These are phyloP conservation scores for Blumeria hordei DNA, from an alignment of 2,329 filamentous ascomycete genomes.

Conservation along the genomic window DNA sequence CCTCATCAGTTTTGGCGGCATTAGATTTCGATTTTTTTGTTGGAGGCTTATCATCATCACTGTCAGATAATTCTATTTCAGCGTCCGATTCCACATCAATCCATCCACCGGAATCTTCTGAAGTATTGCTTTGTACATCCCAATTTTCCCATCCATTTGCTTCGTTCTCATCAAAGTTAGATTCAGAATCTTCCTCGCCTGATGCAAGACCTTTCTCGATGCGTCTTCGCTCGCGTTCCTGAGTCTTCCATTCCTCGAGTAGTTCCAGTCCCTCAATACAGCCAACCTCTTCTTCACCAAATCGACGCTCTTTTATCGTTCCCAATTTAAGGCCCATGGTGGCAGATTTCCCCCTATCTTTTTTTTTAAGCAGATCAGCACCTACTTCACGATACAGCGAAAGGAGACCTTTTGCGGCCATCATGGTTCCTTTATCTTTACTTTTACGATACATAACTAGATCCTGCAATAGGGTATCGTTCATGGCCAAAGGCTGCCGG, in stretches of 20 bases:
- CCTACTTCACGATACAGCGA: slow-evolving; percentile 80
- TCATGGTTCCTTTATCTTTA: slow-evolving; percentile 97
- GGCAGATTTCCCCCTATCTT: slow-evolving; percentile 77
- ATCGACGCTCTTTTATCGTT: slow-evolving; percentile 51
- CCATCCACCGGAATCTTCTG: slow-evolving; percentile 64
- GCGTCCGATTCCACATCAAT: slow-evolving; percentile 70
- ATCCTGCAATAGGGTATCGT: slow-evolving; percentile 83
- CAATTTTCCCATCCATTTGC: slow-evolving; percentile 12
- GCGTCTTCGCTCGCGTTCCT: slow-evolving; percentile 52
- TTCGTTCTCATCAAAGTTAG: slow-evolving; percentile 20
- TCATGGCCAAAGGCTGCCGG: slow-evolving; percentile 88
- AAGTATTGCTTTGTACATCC: slow-evolving; percentile 23
- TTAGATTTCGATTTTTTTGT: slow-evolving; percentile 37
- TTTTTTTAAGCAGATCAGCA: slow-evolving; percentile 68
- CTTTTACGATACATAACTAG: slow-evolving; percentile 88
- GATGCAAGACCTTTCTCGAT: slow-evolving; percentile 38
- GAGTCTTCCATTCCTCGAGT: slow-evolving; percentile 79
- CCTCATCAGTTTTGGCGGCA: slow-evolving; percentile 16
- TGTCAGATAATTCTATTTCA: slow-evolving; percentile 51
- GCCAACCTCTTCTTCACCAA: slow-evolving; percentile 58
- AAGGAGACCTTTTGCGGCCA: slow-evolving; percentile 83
- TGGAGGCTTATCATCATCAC: slow-evolving; percentile 48
- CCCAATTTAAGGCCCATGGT: slow-evolving; percentile 59
- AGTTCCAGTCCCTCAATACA: slow-evolving; percentile 83
- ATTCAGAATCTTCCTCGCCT: slow-evolving; percentile 30